Conservation (phyloP, 2,329 filamentous ascomycete genomes). For the Claviceps monticola region DNA sequence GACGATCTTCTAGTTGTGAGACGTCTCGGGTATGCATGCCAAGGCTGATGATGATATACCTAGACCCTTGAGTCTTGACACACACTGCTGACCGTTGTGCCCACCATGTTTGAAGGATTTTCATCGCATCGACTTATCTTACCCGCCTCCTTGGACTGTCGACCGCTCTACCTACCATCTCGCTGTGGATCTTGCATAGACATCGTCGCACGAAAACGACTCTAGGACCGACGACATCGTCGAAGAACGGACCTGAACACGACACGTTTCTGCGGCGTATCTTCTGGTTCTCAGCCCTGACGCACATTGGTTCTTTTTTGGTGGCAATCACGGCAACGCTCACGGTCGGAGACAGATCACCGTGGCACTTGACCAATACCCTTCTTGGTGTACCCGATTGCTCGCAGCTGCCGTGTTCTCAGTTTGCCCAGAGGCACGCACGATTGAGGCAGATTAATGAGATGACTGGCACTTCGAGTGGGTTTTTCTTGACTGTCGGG, state of each 20-base stretch:
- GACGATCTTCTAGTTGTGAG: no score
- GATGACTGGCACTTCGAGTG: constrained; percentile 8
- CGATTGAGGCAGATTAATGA: constrained; percentile 9
- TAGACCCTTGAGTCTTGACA: no score
- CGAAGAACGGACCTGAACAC: no score
- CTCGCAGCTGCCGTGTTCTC: neutral
- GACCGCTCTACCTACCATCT: neutral
- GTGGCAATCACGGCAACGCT: constrained; percentile 4
- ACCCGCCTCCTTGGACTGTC: neutral
- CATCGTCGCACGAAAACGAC: neutral
- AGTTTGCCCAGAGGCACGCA: neutral
- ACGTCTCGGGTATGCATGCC: no score
- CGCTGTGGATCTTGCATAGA: neutral
- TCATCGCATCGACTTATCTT: neutral
- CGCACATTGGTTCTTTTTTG: constrained; percentile 6
- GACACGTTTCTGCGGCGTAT: constrained; percentile 1
- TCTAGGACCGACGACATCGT: no score
- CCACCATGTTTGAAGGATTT: neutral
- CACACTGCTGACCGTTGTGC: neutral
- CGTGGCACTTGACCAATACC: constrained; percentile 5
- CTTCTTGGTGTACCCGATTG: constrained; percentile 4
- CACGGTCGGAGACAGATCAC: neutral
- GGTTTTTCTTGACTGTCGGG: constrained; percentile 6
- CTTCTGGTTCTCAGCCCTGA: constrained; percentile 1
- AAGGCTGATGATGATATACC: no score